Percentiles rank a stretch among this genome's conserved stretches.
Evolutionary conservation across 2,329 filamentous ascomycete species (phyloP).

Genomic region (Trichoderma asperellum): DNA sequence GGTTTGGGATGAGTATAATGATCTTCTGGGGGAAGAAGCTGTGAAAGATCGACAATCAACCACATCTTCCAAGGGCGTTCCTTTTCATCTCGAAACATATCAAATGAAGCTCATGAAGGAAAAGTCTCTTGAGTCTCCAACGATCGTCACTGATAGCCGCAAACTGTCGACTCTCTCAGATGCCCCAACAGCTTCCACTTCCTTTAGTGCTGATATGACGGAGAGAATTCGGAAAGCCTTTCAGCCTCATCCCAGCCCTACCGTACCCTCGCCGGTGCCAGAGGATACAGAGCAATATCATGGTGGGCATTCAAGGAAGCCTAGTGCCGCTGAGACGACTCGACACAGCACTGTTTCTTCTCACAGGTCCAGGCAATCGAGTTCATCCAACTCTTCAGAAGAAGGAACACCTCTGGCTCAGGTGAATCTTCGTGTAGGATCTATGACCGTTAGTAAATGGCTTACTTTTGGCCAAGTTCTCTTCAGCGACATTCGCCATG

Average conservation of each 20-base stretch:
- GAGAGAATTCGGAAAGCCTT: conserved; percentile 57
- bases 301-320: conserved; percentile 33
- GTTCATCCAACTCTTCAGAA: conserved; percentile 54
- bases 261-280: conserved; percentile 49
- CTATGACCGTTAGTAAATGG: conserved; percentile 87
- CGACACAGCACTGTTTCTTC: conserved; percentile 40
- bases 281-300: conserved; percentile 42
- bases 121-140: conserved; percentile 54
- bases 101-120: conserved; percentile 44
- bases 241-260: conserved; percentile 47
- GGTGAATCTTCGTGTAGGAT: conserved; percentile 77
- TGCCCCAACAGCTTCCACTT: conserved; percentile 51
- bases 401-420: conserved; percentile 68
- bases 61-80: conserved; percentile 59
- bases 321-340: conserved; percentile 39
- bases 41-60: conserved; percentile 53
- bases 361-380: conserved; percentile 46
- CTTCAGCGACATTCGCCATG: conserved; percentile 77
- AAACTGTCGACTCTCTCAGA: conserved; percentile 43
- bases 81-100: conserved; percentile 60
- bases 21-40: conserved; percentile 72
- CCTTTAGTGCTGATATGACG: conserved; percentile 59
- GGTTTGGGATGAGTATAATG: conserved; percentile 93
- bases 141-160: conserved; percentile 42
- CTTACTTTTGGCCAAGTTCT: conserved; percentile 82